Base-by-base conservation (phyloP, 495 filamentous ascomycete genomes). In the Rhizodiscina lignyota region DNA sequence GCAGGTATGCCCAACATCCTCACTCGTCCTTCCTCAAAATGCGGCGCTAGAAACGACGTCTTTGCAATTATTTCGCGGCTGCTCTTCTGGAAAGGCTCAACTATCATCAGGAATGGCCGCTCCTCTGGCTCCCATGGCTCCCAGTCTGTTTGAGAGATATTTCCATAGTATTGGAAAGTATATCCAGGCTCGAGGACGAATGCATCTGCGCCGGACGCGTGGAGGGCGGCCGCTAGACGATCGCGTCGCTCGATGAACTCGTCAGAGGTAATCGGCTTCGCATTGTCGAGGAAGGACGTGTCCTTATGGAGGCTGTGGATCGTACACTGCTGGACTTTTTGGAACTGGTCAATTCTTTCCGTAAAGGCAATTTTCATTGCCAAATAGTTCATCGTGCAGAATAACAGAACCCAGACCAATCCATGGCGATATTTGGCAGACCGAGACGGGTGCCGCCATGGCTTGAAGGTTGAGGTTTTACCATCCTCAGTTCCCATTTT, bases 121-220 rank as follows among this genome's bases (percentile, higher is more conserved):
- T 71, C 68, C 46, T 73, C 67, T 0, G 67, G 68, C 59, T 70
- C 67, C 68, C 64, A 70, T 2, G 59, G 55, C 40, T 72, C 68
- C 68, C 68, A 73, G 35, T 69, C 63, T 5, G 37, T 43, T 46
- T 73, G 68, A 19, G 60, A 61, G 29, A 64, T 51, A 34, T 71
- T 73, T 12, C 50, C 65, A 42, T 68, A 72, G 36, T 71, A 72
- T 49, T 66, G 56, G 43, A 70, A 69, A 0, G 65, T 67, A 43
- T 70, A 73, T 0, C 67, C 66, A 5, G 68, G 68, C 36, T 71
- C 67, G 4, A 68, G 41, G 3, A 70, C 52, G 35, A 71, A 69
- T 2, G 62, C 64, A 44, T 68, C 63, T 2, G 54, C 54, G 1
- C 42, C 48, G 18, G 60, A 56, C 4, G 49, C 53, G 3, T 56